A percentile compares a stretch with the other conserved stretches of the same genome.
Evolutionary conservation across 352 stramenopile genomes (phyloP).

Genomic region (Phytophthora constricta): DNA sequence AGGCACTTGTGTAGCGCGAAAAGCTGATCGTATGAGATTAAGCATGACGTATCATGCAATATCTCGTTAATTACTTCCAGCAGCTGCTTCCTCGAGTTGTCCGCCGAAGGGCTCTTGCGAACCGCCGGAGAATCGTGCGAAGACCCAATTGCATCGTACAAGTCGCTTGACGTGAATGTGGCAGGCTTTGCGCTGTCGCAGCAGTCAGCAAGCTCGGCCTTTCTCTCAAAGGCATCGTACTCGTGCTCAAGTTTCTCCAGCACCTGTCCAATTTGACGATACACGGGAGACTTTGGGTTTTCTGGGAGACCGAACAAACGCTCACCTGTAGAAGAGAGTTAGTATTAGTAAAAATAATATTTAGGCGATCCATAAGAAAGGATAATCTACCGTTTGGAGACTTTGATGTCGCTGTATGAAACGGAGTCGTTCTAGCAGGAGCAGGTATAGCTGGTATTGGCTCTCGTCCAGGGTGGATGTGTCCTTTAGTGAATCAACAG

Average conservation of each 20-base stretch:
- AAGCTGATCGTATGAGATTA: slow-evolving; percentile 70
- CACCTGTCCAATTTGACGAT: slow-evolving; percentile 62
- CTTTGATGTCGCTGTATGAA: slow-evolving; percentile 36
- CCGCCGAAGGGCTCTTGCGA: slow-evolving; percentile 8
- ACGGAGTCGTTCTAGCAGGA: slow-evolving; percentile 22
- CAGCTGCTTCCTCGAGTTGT: slow-evolving; percentile 46
- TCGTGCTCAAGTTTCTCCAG: slow-evolving; percentile 51
- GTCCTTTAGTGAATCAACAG: slow-evolving; percentile 41
- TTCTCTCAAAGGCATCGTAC: slow-evolving; percentile 64
- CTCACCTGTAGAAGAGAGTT: slow-evolving; percentile 34
- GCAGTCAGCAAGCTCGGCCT: slow-evolving; percentile 46
- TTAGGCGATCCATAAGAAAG: background rate
- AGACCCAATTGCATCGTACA: slow-evolving; percentile 77
- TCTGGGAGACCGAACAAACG: slow-evolving; percentile 53
- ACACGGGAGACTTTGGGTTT: slow-evolving; percentile 67
- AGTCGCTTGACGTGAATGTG: slow-evolving; percentile 67
- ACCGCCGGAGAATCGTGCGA: slow-evolving; percentile 49
- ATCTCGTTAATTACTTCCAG: slow-evolving; percentile 73
- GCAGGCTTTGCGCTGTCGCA: slow-evolving; percentile 42
- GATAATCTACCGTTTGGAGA: slow-evolving; percentile 27
- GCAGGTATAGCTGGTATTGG: slow-evolving; percentile 23
- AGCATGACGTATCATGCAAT: slow-evolving; percentile 55
- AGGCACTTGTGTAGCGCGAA: slow-evolving; percentile 66
- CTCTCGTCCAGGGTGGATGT: slow-evolving; percentile 69
- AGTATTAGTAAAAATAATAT: background rate